Evolutionary conservation across 2,329 filamentous ascomycete species (phyloP).

Genomic region (Aspergillus intermedius): DNA sequence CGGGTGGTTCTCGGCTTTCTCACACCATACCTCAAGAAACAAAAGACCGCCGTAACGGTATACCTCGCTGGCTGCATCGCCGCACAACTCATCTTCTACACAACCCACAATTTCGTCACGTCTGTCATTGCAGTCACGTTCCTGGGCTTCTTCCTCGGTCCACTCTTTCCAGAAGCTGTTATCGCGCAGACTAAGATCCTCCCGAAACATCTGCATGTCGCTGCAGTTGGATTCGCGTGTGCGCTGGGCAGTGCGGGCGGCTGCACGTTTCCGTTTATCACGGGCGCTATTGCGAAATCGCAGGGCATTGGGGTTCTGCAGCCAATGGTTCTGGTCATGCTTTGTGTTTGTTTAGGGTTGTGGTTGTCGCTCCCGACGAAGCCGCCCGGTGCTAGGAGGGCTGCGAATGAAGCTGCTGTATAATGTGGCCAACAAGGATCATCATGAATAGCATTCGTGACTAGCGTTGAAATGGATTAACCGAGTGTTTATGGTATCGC

Average conservation of each 20-base stretch:
- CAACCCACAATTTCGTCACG: constrained; percentile 65
- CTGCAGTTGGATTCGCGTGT: constrained; percentile 67
- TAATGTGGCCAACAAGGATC: neutral
- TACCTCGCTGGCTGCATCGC: constrained; percentile 59
- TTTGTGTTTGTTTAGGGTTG: constrained; percentile 17
- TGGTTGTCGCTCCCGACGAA: constrained; percentile 1
- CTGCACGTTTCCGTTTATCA: constrained; percentile 32
- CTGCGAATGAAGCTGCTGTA: neutral
- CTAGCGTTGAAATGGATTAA: neutral
- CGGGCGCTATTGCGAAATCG: constrained; percentile 40
- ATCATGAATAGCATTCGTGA: neutral
- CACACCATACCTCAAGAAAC: constrained; percentile 58
- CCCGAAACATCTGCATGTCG: constrained; percentile 64
- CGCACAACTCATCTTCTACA: constrained; percentile 69
- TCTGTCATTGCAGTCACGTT: constrained; percentile 64
- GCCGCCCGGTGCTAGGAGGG: neutral
- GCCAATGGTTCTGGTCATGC: constrained; percentile 49
- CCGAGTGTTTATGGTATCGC: no score
- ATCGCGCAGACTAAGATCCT: constrained; percentile 65
- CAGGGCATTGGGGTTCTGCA: constrained; percentile 53
- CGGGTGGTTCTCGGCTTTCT: constrained; percentile 65
- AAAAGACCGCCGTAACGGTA: constrained; percentile 54
- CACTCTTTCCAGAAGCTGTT: constrained; percentile 66
- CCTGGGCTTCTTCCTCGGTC: constrained; percentile 70
- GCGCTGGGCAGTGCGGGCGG: constrained; percentile 68